These are phyloP conservation scores for Rhizopogon vesiculosus DNA, from an alignment of 768 basidiomycete genomes.

Conservation along the genomic window DNA sequence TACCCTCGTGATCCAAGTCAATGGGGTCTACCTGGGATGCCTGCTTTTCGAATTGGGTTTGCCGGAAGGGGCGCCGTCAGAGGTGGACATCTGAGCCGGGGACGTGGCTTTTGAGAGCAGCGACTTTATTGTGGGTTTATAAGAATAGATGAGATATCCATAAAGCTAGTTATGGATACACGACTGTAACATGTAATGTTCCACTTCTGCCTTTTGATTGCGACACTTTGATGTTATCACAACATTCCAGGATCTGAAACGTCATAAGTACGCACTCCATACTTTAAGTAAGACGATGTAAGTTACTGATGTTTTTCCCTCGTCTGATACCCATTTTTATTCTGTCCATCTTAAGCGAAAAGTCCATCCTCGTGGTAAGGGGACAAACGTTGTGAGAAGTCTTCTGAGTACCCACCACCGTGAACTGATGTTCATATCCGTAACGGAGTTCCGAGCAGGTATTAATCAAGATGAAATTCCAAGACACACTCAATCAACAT, in stretches of 20 bases:
- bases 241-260: slow-evolving; percentile 4
- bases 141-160: slow-evolving; percentile 5
- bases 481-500: slow-evolving; percentile 11
- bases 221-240: not conserved
- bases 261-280: slow-evolving; percentile 25
- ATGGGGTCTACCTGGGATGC: slow-evolving; percentile 11
- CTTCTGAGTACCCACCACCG: not conserved
- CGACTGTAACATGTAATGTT: slow-evolving; percentile 2
- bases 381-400: slow-evolving; percentile 4
- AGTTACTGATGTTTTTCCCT: not conserved
- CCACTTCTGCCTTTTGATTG: slow-evolving; percentile 10
- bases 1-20: slow-evolving; percentile 7
- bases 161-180: not conserved
- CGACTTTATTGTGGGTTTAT: not conserved
- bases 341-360: slow-evolving; percentile 1
- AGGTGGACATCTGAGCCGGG: slow-evolving; percentile 17
- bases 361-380: not conserved
- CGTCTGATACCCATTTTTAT: not conserved
- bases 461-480: not conserved
- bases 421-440: not conserved
- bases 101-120: slow-evolving; percentile 11
- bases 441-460: slow-evolving; percentile 1
- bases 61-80: slow-evolving; percentile 47
- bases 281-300: slow-evolving; percentile 20
- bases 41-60: slow-evolving; percentile 51